phyloP scores from a whole-genome alignment of 2,329 filamentous ascomycete species.

The Harringtonia lauricola region DNA sequence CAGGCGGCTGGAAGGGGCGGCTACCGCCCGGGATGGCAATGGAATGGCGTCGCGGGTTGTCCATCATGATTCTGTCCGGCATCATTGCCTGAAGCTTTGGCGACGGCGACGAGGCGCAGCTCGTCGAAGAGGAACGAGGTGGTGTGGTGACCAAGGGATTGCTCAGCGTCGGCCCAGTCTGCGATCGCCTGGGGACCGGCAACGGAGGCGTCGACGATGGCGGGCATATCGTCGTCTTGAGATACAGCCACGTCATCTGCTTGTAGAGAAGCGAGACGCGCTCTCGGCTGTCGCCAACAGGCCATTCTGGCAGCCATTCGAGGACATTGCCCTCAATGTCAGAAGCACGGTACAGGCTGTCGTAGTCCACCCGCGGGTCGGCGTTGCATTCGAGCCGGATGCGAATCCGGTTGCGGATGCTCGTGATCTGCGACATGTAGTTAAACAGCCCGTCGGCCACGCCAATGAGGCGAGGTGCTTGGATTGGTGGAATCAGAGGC shows the following conservation, averaged over 20 bases:
- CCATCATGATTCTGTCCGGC: not conserved
- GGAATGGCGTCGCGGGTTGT: conserved; percentile 13
- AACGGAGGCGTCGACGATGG: conserved; percentile 24
- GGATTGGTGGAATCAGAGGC: conserved; percentile 28
- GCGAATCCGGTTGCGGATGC: conserved; percentile 64
- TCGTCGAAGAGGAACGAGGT: conserved; percentile 18
- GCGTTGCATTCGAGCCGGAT: conserved; percentile 48
- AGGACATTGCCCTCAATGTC: conserved; percentile 66
- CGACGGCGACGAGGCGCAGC: conserved; percentile 23
- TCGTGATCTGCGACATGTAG: conserved; percentile 68
- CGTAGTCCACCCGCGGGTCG: conserved; percentile 63
- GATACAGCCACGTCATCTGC: conserved; percentile 56
- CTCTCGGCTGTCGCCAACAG: conserved; percentile 43
- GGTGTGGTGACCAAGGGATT: too few species aligned
- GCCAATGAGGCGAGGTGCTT: conserved; percentile 55
- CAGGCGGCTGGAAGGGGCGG: not conserved
- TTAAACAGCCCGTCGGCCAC: conserved; percentile 74
- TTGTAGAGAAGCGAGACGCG: conserved; percentile 48
- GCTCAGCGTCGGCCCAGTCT: conserved; percentile 4
- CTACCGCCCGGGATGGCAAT: conserved; percentile 8
- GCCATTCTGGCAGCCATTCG: conserved; percentile 59
- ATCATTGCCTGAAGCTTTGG: conserved; percentile 8
- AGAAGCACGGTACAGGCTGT: conserved; percentile 59
- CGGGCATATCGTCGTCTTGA: conserved; percentile 50
- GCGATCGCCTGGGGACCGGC: conserved; percentile 4